Conservation (phyloP, 192 early-diverging fungal genomes). For the Linnemannia elongata region DNA sequence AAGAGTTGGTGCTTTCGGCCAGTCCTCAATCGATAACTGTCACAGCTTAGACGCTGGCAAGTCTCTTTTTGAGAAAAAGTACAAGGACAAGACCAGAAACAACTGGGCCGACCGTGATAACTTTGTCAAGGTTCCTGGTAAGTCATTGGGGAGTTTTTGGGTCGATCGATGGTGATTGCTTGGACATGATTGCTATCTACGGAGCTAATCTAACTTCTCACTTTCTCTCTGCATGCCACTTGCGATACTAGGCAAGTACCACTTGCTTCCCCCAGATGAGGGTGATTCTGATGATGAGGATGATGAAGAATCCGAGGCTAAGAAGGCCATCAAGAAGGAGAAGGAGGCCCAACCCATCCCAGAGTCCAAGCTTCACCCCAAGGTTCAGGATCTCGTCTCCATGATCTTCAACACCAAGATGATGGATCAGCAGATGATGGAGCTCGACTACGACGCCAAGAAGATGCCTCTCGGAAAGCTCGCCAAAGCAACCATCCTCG, state of each 20-base stretch:
- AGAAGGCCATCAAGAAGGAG: conserved; percentile 20
- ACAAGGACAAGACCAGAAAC: conserved; percentile 78
- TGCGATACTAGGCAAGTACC: conserved; percentile 61
- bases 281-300: conserved; percentile 67
- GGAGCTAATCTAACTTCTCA: neutral
- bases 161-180: neutral
- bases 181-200: neutral
- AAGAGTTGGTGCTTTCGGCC: conserved; percentile 74
- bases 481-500: conserved; percentile 70
- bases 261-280: conserved; percentile 76
- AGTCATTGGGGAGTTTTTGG: neutral
- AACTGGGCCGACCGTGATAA: conserved; percentile 68
- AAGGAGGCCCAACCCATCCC: conserved; percentile 42
- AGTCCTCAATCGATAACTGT: conserved; percentile 50
- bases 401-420: conserved; percentile 80
- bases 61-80: conserved; percentile 72
- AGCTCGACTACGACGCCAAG: conserved; percentile 80
- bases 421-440: conserved; percentile 67
- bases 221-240: neutral
- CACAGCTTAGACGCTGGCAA: conserved; percentile 51
- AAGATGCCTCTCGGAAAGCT: conserved; percentile 86
- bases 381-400: conserved; percentile 71
- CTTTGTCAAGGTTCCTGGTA: conserved; percentile 37
- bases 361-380: conserved; percentile 60
- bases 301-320: conserved; percentile 1